A percentile compares a stretch with the other conserved stretches of the same genome.
Conservation (phyloP, 2,329 filamentous ascomycete genomes). For the Claviceps lovelessii region DNA sequence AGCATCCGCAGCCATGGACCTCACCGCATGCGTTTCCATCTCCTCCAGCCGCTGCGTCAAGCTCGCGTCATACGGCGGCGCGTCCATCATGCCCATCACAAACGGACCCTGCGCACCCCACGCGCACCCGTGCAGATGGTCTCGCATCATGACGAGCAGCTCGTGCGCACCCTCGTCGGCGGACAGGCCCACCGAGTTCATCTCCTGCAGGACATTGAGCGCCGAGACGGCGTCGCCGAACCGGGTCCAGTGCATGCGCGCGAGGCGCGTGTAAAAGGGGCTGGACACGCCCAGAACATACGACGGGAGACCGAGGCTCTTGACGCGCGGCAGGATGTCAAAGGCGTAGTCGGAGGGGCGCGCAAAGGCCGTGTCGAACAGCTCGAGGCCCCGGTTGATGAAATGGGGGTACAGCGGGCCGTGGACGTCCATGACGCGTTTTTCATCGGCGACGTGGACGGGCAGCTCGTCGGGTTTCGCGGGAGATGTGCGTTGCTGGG, state of each 20-base stretch:
- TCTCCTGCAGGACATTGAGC: conserved; percentile 45
- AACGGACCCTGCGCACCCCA: conserved; percentile 24
- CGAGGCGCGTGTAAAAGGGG: conserved; percentile 52
- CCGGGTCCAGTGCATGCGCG: conserved; percentile 46
- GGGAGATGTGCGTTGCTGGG: neutral
- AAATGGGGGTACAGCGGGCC: conserved; percentile 51
- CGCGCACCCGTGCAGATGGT: conserved; percentile 20
- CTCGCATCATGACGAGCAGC: conserved; percentile 17
- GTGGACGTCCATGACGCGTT: conserved; percentile 38
- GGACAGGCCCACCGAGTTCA: conserved; percentile 47
- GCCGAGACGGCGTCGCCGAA: conserved; percentile 43
- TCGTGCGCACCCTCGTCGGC: conserved; percentile 28
- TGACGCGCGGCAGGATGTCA: conserved; percentile 50
- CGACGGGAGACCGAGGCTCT: conserved; percentile 51
- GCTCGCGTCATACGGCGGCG: conserved; percentile 19
- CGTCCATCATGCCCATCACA: conserved; percentile 25
- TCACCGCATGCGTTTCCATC: conserved; percentile 9
- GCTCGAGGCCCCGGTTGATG: conserved; percentile 40
- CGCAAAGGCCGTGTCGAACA: conserved; percentile 42
- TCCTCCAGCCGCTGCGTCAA: conserved; percentile 15
- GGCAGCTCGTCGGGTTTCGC: conserved; percentile 1
- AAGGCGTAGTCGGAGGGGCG: conserved; percentile 45
- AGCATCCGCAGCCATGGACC: conserved; percentile 3
- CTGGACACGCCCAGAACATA: conserved; percentile 60
- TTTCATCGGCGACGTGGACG: conserved; percentile 10